Percentiles rank a stretch among this genome's conserved stretches.
These are phyloP conservation scores for Schwanniomyces vanrijiae DNA, from an alignment of 805 yeast species.

Conservation along the genomic window DNA sequence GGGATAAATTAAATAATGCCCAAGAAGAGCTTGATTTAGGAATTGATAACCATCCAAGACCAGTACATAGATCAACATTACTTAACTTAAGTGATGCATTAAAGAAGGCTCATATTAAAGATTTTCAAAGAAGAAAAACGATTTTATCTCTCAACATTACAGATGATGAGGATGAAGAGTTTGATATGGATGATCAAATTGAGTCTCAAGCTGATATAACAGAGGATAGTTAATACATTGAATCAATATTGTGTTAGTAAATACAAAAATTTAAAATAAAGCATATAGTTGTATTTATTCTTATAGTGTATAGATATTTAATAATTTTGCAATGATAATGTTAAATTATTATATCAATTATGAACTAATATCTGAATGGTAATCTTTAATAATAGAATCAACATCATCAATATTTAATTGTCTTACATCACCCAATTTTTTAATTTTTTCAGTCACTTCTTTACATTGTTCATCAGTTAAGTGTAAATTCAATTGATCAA, in stretches of 20 bases:
- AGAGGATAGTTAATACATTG: too few relatives aligned
- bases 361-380: conserved; percentile 59
- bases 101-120: conserved; percentile 79
- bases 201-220: neutral
- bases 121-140: conserved; percentile 68
- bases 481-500: conserved; percentile 89
- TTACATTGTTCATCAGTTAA: conserved; percentile 91
- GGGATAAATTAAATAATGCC: neutral
- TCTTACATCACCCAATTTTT: conserved; percentile 92
- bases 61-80: conserved; percentile 28
- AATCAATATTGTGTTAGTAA: too few relatives aligned
- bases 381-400: conserved; percentile 93
- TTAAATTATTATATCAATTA: neutral
- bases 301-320: neutral
- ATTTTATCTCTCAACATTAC: conserved; percentile 26
- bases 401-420: conserved; percentile 95
- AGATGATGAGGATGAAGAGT: conserved; percentile 38
- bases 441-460: conserved; percentile 92
- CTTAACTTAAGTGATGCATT: conserved; percentile 52
- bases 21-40: conserved; percentile 19
- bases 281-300: neutral
- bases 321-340: too few relatives aligned
- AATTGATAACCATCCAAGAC: neutral
- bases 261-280: neutral
- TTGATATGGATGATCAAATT: conserved; percentile 12